Evolutionary conservation across 768 basidiomycete genomes (phyloP), one percentile per base, ranked within the genome.

Genomic region (Calocybe indica): DNA sequence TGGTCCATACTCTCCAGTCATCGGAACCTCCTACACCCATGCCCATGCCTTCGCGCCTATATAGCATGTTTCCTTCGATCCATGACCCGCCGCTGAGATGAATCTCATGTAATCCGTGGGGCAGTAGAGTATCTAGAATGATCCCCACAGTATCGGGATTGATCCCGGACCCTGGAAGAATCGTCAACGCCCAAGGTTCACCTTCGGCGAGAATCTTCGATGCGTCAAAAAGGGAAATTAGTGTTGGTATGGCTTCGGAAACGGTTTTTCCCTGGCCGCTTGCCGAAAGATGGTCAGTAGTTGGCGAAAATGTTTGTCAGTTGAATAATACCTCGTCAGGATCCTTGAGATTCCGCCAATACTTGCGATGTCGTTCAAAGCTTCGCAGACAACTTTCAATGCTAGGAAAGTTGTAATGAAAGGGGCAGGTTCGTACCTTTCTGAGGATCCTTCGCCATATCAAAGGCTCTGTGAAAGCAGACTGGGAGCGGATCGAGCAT

Each of bases 111-210:
- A 88, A 60, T 5, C 83, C 84, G 22, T 73, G 64, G 0, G 80
- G 76, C 15, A 80, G 55, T 34, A 90, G 67, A 13, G 64, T 54
- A 14, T 71, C 55, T 43, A 88, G 66, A 32, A 92, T 40, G 8
- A 53, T 44, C 1, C 66, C 59, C n/a, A 83, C 65, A 1, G 78
- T 88, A 7, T 67, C 56, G 6, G 71, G 59, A 53, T 84, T 88
- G 46, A 92, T 79, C 1, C 89, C 88, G 8, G 86, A 85, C 4
- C 89, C 89, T 2, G 87, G 83, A 52, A 91, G 75, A 42, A 92
- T 75, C 7, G 65, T 71, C 38, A 74, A 57, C 3, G 63, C 66
- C 67, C 68, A 71, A 9, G 63, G 58, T 36, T 67, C 64, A 10
- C 67, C 64, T n/a, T 66, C 65, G 12, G 66, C 58, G 8, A 70